Evolutionary conservation across 345 rosid species (phyloP), one percentile per base, ranked within the genome.

Genomic region (Moricandia moricandioides): DNA sequence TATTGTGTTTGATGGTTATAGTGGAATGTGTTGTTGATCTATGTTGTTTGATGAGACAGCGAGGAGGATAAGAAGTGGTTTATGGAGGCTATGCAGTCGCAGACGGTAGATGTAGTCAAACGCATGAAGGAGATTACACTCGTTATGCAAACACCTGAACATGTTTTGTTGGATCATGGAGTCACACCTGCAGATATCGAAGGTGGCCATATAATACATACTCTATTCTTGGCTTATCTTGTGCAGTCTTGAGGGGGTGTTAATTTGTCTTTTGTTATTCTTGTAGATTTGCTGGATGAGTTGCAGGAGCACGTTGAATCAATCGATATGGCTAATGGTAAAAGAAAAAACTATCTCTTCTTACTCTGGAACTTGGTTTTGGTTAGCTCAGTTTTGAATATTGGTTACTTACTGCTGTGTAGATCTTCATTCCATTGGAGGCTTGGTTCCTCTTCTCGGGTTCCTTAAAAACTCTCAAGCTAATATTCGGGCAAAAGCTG

Each of bases 11-110:
- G 5, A 7, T 21, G 27, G 21, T n/a, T 17, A 55, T 34, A 52
- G 54, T 35, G 76, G 67, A 26, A 3, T 34, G n/a, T 51, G 66
- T 58, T 30, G 63, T 67, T 65, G 64, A 62, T 68, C 12, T 70
- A 60, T 27, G 13, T 70, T 55, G 18, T 9, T 58, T 43, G 54
- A 12, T 70, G 82, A 60, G 12, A 43, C 71, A 95, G 97, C 6
- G 99, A 96, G 84, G 99, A 96, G 80, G 98, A 96, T 80, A 71
- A 91, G 49, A 92, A 37, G 82, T 96, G 98, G 99, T 96, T 96
- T 75, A 86, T 85, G 97, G 99, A 96, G 79, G 98, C 99, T 24
- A 90, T 95, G 98, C 99, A 95, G 73, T 65, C 96, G 12, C 96
- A 90, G 75, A 88, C 72, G 18, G 76, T 92, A 55, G 98, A 96